phyloP scores from a whole-genome alignment of 148 eudicot genomes.

The Vaccinium corymbosum region DNA sequence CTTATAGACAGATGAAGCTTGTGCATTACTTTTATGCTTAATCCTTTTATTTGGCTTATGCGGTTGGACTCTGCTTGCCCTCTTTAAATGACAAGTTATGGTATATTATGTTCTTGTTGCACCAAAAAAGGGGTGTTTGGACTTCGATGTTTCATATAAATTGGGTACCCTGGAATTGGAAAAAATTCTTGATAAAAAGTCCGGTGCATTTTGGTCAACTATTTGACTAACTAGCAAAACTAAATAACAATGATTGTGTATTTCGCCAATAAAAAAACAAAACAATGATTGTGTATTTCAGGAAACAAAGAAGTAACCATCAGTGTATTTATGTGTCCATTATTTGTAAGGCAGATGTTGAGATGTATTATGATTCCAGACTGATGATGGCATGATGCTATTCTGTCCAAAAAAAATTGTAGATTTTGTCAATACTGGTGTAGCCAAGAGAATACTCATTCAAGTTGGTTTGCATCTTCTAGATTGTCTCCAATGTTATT shows the following conservation, averaged over 20 bases:
- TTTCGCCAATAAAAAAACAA: neutral
- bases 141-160: neutral
- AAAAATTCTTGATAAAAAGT: neutral
- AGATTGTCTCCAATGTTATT: neutral
- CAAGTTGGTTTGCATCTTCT: neutral
- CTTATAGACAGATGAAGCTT: neutral
- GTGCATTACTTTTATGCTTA: neutral
- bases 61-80: neutral
- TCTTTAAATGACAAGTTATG: neutral
- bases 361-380: neutral
- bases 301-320: neutral
- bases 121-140: neutral
- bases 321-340: neutral
- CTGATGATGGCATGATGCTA: neutral
- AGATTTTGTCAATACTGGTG: neutral
- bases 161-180: neutral
- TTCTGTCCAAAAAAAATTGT: neutral
- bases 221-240: neutral
- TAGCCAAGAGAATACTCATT: neutral
- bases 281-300: neutral
- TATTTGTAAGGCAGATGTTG: neutral
- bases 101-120: neutral
- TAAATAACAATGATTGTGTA: neutral
- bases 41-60: neutral
- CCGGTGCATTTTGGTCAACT: neutral